Evolutionary conservation across 208 protist species (phyloP).

Genomic region (Borovskyia barvae): DNA sequence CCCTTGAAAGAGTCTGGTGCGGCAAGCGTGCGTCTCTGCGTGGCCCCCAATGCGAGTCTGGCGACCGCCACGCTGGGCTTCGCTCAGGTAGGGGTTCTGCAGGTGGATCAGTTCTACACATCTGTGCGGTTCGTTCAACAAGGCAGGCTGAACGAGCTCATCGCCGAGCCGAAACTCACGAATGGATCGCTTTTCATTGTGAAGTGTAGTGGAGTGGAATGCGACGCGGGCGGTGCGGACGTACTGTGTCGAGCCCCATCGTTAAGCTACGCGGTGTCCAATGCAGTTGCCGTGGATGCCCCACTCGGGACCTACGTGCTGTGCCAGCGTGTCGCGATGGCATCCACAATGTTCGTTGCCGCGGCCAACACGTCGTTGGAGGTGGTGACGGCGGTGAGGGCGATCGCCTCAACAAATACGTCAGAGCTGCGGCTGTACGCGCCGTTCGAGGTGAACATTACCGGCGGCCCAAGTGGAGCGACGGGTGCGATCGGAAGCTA

Average conservation of each 20-base stretch:
- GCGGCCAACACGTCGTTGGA: conserved; percentile 31
- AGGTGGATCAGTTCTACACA: conserved; percentile 26
- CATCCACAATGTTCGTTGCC: conserved; percentile 5
- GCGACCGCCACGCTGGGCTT: conserved; percentile 22
- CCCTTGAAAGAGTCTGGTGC: conserved; percentile 1
- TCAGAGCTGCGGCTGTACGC: conserved; percentile 35
- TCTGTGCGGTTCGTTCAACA: conserved; percentile 37
- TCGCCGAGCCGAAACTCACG: conserved; percentile 17
- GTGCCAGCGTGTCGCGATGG: conserved; percentile 43
- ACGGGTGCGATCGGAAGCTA: neutral
- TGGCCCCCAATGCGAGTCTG: conserved; percentile 8
- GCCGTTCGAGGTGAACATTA: conserved; percentile 29
- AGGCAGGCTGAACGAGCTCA: conserved; percentile 29
- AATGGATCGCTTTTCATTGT: conserved; percentile 6
- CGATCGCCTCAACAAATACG: conserved; percentile 22
- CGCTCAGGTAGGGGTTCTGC: conserved; percentile 25
- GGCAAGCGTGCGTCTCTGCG: conserved; percentile 16
- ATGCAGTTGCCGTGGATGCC: too few relatives aligned
- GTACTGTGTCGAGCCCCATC: conserved; percentile 6
- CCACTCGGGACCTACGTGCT: too few relatives aligned
- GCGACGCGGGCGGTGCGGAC: conserved; percentile 10
- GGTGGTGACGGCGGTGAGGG: conserved; percentile 35
- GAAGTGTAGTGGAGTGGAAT: conserved; percentile 21
- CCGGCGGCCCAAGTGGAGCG: conserved; percentile 21
- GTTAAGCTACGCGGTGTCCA: too few relatives aligned